Evolutionary conservation across 2,329 filamentous ascomycete genomes (phyloP), one percentile per base, ranked within the genome.

Genomic region (Aureobasidium namibiae): DNA sequence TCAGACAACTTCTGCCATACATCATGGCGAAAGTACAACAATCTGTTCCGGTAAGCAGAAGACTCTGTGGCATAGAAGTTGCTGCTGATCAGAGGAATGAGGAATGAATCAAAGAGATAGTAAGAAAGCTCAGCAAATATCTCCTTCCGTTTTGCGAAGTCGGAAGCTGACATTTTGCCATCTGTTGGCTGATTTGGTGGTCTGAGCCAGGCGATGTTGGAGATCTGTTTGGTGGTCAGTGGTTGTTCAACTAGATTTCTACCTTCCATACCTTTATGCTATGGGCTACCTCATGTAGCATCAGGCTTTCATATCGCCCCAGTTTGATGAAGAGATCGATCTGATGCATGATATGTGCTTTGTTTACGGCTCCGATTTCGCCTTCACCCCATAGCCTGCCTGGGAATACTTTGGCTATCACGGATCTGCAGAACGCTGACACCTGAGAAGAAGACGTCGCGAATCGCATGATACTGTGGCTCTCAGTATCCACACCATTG

Each of bases 41-140:
- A 75, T 29, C 85, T 84, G 66, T 94, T 90, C 16, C 87, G 85
- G 68, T 96, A 84, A 1, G 79, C 78, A 63, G 84, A 91, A 0
- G 91, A 94, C 71, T 99, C 94, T 0, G 94, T 99, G 38, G 96
- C 89, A 68, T 97, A 92, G 67, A 99, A 99, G 67, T 94, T 92
- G 63, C 83, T 85, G 34, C 89, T 84, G 49, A 97, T 82, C 8
- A 99, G 79, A 10, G 94, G 92, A 66, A 97, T 88, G 59, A 99
- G 69, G 23, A 96, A 79, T 0, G 92, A 96, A 72, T 99, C 94
- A 67, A 99, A 94, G 4, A 95, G 65, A 70, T 92, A 99, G 74
- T 96, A 97, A 7, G 97, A 67, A 60, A 97, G 85, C 70, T 99
- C 94, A 56, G 85, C 74, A 50, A 96, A 82, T 0, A 97, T 79